Evolutionary conservation across 2,329 filamentous ascomycete species (phyloP), one percentile per base, ranked within the genome.

Genomic region (Trichophyton benhamiae): DNA sequence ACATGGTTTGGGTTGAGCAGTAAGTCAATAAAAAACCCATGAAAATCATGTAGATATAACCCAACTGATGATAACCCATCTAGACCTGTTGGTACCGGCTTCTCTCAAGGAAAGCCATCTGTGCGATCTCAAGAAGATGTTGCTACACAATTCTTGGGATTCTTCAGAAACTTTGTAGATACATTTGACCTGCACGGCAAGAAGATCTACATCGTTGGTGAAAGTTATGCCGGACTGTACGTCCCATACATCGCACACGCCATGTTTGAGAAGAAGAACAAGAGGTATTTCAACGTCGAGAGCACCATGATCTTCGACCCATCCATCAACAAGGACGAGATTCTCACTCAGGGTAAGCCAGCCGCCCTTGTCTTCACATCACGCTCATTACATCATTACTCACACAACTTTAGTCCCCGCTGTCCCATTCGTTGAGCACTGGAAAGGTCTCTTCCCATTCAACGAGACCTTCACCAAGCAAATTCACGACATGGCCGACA

Each of bases 91-190:
- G 80, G 80, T 33, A 87, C 87, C 0, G 88, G 88, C 13, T 91
- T 88, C 71, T 82, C 84, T 0, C 80, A 82, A 38, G 87, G 87
- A 13, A 81, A 74, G 0, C 78, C 83, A 2, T 87, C 81, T 0
- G 86, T 86, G 8, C 83, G 77, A 3, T 82, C 81, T 66, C 84
- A 89, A 65, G 80, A 83, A 33, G 87, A 90, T 65, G 79, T 87
- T 1, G 86, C 87, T 0, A 72, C 76, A n/a, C 82, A 91, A 66
- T 90, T 92, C 70, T 77, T 87, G 15, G 86, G 86, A 58, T 94
- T 90, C 75, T 91, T 85, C 80, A 85, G 86, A 75, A 89, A 89
- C 74, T 91, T 90, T 67, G 75, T 89, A 62, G 78, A 88, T 38
- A 84, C 84, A 0, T 91, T 91, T 66, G 77, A 74, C n/a, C 77